A percentile compares a stretch with the other conserved stretches of the same genome.
Conservation (phyloP, 2,329 filamentous ascomycete species). For the Dissoconium aciculare region DNA sequence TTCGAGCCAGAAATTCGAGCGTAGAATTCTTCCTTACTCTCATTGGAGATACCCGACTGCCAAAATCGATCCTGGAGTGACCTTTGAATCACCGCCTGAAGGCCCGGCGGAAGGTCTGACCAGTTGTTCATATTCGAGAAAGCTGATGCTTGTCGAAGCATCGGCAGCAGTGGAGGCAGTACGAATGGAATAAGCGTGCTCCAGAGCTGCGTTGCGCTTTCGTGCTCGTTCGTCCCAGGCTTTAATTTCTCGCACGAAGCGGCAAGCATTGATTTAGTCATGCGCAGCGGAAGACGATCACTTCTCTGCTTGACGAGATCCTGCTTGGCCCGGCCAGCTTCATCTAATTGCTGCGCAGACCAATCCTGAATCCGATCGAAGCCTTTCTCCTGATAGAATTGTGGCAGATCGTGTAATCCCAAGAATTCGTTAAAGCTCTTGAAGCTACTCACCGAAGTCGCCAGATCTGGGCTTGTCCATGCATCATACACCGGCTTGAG, state of each 20-base stretch:
- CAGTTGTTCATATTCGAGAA: slow-evolving; percentile 81
- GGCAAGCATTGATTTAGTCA: slow-evolving; percentile 82
- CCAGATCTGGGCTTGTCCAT: slow-evolving; percentile 61
- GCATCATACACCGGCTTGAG: slow-evolving; percentile 65
- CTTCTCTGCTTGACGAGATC: slow-evolving; percentile 61
- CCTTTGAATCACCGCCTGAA: slow-evolving; percentile 60
- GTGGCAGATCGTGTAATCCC: slow-evolving; percentile 63
- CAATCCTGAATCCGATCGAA: slow-evolving; percentile 71
- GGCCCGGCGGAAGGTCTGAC: slow-evolving; percentile 58
- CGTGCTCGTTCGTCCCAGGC: slow-evolving; percentile 55
- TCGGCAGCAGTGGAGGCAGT: slow-evolving; percentile 70
- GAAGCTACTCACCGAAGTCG: slow-evolving; percentile 57
- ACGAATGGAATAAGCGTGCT: slow-evolving; percentile 65
- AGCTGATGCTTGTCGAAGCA: slow-evolving; percentile 77
- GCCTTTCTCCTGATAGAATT: slow-evolving; percentile 58
- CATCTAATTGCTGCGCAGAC: slow-evolving; percentile 61
- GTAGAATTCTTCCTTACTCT: slow-evolving; percentile 94
- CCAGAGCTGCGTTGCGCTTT: slow-evolving; percentile 71
- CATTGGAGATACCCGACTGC: slow-evolving; percentile 93
- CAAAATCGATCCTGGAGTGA: slow-evolving; percentile 92
- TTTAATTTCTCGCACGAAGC: slow-evolving; percentile 84
- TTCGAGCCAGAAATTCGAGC: slow-evolving; percentile 80
- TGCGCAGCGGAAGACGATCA: slow-evolving; percentile 60
- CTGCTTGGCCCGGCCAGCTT: slow-evolving; percentile 65
- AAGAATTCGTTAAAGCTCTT: slow-evolving; percentile 65